Conservation (phyloP, 2,329 filamentous ascomycete genomes). For the Fusarium albosuccineum region DNA sequence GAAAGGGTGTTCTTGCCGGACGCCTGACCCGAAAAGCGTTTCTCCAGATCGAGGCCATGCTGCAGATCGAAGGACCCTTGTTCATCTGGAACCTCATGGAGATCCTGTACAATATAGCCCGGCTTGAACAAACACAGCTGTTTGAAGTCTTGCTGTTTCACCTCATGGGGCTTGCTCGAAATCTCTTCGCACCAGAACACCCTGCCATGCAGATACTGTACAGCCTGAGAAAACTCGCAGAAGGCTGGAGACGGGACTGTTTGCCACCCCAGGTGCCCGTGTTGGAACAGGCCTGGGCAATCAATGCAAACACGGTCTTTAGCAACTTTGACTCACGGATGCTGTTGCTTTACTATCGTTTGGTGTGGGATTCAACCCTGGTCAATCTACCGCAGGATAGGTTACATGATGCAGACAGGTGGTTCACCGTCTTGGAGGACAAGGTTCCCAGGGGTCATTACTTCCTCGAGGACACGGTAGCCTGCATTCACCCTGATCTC, state of each 20-base stretch:
- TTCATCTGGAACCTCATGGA: constrained; percentile 33
- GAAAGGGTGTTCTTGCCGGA: constrained; percentile 16
- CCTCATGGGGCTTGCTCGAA: neutral
- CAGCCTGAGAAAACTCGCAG: neutral
- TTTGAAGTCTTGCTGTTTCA: constrained; percentile 19
- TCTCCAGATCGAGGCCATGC: constrained; percentile 17
- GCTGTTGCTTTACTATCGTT: constrained; percentile 19
- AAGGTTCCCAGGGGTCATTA: constrained; percentile 3
- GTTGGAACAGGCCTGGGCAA: constrained; percentile 13
- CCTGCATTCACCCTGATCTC: neutral
- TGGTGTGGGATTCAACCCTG: constrained; percentile 19
- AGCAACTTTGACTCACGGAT: constrained; percentile 12
- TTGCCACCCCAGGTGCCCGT: neutral
- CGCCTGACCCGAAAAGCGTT: constrained; percentile 23
- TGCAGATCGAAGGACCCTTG: constrained; percentile 18
- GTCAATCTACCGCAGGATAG: constrained; percentile 4
- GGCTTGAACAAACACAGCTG: constrained; percentile 6
- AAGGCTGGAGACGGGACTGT: constrained; percentile 6
- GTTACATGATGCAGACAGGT: constrained; percentile 4
- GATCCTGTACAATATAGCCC: constrained; percentile 21
- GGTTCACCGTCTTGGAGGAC: constrained; percentile 11
- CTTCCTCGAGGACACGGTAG: neutral
- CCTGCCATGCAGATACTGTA: constrained; percentile 11
- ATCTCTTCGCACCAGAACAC: neutral
- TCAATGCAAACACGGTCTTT: constrained; percentile 20